Percentiles rank a stretch among this genome's conserved stretches.
phyloP scores from a whole-genome alignment of 1,139 yeast species.

The Suhomyces maxii region DNA sequence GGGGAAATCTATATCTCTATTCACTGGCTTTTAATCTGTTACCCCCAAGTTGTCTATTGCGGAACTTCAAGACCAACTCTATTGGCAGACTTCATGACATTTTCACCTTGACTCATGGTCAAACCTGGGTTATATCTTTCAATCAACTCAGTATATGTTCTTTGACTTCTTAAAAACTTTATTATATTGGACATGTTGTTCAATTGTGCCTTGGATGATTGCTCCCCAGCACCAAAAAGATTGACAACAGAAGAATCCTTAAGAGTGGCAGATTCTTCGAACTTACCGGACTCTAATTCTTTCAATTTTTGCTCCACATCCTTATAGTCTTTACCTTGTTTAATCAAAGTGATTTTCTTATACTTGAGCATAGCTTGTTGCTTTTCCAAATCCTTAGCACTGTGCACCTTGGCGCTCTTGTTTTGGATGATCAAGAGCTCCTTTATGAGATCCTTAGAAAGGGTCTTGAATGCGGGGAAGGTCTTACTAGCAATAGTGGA shows the following conservation, averaged over 20 bases:
- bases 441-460: constrained; percentile 30
- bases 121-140: constrained; percentile 88
- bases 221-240: constrained; percentile 25
- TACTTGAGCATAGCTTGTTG: constrained; percentile 54
- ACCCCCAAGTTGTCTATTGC: constrained; percentile 2
- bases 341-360: constrained; percentile 50
- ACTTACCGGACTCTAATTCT: constrained; percentile 19
- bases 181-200: constrained; percentile 50
- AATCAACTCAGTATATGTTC: constrained; percentile 73
- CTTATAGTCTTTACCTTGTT: constrained; percentile 36
- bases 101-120: constrained; percentile 73
- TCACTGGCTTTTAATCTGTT: too few relatives aligned
- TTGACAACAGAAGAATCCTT: constrained; percentile 24
- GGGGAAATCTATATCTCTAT: too few relatives aligned
- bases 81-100: constrained; percentile 75
- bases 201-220: constrained; percentile 17
- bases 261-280: constrained; percentile 19
- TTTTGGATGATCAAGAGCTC: constrained; percentile 50
- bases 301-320: constrained; percentile 35
- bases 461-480: constrained; percentile 14
- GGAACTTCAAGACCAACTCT: constrained; percentile 66
- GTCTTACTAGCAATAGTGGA: constrained; percentile 10
- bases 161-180: constrained; percentile 66
- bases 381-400: constrained; percentile 48
- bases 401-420: constrained; percentile 43